phyloP scores from a whole-genome alignment of 2,329 filamentous ascomycete species.

The Gremmenia infestans region DNA sequence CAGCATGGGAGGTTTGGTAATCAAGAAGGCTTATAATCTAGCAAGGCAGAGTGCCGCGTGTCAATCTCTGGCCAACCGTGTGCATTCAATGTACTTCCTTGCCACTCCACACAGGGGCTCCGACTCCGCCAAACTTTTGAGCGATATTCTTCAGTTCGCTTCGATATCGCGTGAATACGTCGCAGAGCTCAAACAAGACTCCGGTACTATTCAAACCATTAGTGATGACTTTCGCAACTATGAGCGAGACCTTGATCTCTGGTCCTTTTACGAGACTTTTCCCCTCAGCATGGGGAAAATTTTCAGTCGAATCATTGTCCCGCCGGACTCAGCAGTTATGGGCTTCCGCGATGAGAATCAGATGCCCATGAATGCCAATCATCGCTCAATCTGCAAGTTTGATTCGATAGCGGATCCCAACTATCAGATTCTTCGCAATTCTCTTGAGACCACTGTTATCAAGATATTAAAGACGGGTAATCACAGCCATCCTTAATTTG shows the following conservation, averaged over 20 bases:
- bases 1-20: conserved; percentile 39
- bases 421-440: conserved; percentile 16
- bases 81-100: conserved; percentile 32
- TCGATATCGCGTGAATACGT: conserved; percentile 22
- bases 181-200: conserved; percentile 29
- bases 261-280: conserved; percentile 44
- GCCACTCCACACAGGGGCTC: conserved; percentile 32
- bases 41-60: conserved; percentile 14
- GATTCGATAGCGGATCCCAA: conserved; percentile 21
- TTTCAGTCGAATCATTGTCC: conserved; percentile 24
- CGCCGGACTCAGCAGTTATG: conserved; percentile 23
- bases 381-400: conserved; percentile 33
- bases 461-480: conserved; percentile 3
- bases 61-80: conserved; percentile 16
- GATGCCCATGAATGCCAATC: conserved; percentile 27
- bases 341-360: conserved; percentile 26
- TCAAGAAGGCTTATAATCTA: conserved; percentile 32
- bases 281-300: conserved; percentile 22
- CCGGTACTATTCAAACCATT: conserved; percentile 27
- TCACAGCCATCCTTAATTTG: background rate
- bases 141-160: conserved; percentile 6
- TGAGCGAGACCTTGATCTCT: conserved; percentile 28
- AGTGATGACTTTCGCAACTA: conserved; percentile 34
- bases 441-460: conserved; percentile 4
- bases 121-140: conserved; percentile 11